Evolutionary conservation across 805 yeast species (phyloP).

Genomic region (Scheffersomyces coipomensis): DNA sequence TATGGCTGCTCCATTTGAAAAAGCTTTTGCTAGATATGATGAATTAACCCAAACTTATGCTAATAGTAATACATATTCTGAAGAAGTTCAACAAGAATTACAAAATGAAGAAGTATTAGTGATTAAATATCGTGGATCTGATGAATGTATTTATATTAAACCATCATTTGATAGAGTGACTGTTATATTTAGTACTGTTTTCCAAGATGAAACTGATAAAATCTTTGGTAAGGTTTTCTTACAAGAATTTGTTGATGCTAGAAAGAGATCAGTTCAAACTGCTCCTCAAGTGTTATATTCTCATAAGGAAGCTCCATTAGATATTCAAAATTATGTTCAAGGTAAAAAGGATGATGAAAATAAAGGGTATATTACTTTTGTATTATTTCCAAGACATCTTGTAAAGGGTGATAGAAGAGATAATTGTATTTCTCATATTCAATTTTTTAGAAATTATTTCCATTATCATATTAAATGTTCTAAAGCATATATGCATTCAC

Average conservation of each 20-base stretch:
- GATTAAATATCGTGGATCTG: constrained; percentile 80
- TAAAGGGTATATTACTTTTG: constrained; percentile 61
- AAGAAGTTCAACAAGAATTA: constrained; percentile 42
- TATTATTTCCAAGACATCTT: constrained; percentile 79
- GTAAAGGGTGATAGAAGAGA: constrained; percentile 65
- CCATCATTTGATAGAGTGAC: constrained; percentile 97
- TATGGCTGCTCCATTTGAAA: constrained; percentile 89
- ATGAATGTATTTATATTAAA: constrained; percentile 84
- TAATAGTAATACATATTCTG: constrained; percentile 42
- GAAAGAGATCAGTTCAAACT: constrained; percentile 92
- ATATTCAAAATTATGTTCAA: constrained; percentile 40
- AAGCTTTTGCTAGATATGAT: constrained; percentile 80
- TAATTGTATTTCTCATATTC: constrained; percentile 86
- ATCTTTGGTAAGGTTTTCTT: constrained; percentile 84
- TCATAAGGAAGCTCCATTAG: constrained; percentile 90
- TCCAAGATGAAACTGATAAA: constrained; percentile 96
- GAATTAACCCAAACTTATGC: constrained; percentile 52
- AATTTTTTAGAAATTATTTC: constrained; percentile 92
- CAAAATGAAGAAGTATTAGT: constrained; percentile 59
- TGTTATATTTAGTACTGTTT: constrained; percentile 89
- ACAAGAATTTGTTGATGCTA: constrained; percentile 94
- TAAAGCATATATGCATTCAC: constrained; percentile 95
- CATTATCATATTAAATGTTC: constrained; percentile 98
- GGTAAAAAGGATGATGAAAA: constrained; percentile 41
- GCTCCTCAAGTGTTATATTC: constrained; percentile 97